Evolutionary conservation across 805 yeast genomes (phyloP), one percentile per base, ranked within the genome.

Genomic region (Candida bentonensis): DNA sequence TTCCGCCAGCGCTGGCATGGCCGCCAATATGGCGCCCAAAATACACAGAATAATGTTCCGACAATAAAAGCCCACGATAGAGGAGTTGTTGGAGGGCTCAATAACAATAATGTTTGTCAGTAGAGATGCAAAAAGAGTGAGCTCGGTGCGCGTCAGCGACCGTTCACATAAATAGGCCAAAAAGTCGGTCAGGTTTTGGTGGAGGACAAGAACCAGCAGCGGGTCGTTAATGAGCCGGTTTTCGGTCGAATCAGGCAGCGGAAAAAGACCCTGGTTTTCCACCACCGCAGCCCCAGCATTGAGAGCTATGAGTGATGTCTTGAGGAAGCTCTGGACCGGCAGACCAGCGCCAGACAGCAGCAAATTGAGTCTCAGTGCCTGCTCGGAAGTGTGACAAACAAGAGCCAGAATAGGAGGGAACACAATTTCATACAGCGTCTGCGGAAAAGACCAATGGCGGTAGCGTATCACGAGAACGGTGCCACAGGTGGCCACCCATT

Each of bases 81-180:
- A 9, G 36, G 7, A 5, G n/a, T 30, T 17, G 36, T 9, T 17
- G 11, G 27, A 7, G 20, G 36, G 36, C n/a, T 30, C 20, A n/a
- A 11, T 9, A 4, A 30, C 7, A 5, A 30, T 30, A 17, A 30
- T n/a, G 20, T 30, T 30, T 9, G 20, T 17, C 13, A 30, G 7
- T 9, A 30, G 17, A n/a, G 36, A 30, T 13, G 44, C 41, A n/a
- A 44, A 15, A 13, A 44, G 47, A 15, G 27, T 21, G 15, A 40
- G 22, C 25, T 44, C 47, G 3, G 47, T 34, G 23, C 7, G 22
- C 5, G 47, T 17, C 1, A 44, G 39, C 15, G 47, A 41, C 11
- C 26, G 21, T 4, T 36, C 33, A 22, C 43, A 22, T 21, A 44
- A 15, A 15, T 21, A 15, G 2, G 9, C 22, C 5, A 44, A 3